These are phyloP conservation scores for Naumovozyma baii DNA, from an alignment of 805 yeast species.

Conservation along the genomic window DNA sequence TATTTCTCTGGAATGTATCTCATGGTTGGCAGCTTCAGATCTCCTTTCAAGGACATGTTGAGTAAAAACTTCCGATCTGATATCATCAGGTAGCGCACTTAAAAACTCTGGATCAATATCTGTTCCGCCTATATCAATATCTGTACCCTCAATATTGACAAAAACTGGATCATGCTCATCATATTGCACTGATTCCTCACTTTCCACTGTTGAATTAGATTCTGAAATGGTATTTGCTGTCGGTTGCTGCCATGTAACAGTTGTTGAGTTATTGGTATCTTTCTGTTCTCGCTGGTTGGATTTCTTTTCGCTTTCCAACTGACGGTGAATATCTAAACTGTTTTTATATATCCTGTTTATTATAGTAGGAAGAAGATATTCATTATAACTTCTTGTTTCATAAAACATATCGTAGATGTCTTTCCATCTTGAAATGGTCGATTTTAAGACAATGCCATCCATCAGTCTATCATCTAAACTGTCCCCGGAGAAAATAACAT, in stretches of 20 bases:
- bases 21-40: constrained; percentile 40
- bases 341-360: constrained; percentile 40
- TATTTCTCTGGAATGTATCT: constrained; percentile 49
- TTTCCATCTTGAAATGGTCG: constrained; percentile 62
- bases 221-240: background rate
- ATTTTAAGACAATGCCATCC: constrained; percentile 28
- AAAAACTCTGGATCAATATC: constrained; percentile 88
- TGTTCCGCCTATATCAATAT: constrained; percentile 79
- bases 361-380: constrained; percentile 34
- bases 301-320: constrained; percentile 22
- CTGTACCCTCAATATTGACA: constrained; percentile 66
- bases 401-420: constrained; percentile 46
- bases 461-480: constrained; percentile 25
- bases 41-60: constrained; percentile 75
- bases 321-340: constrained; percentile 34
- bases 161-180: constrained; percentile 42
- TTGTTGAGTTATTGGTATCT: constrained; percentile 8
- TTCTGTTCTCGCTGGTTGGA: constrained; percentile 19
- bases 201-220: constrained; percentile 5
- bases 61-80: constrained; percentile 84
- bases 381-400: constrained; percentile 32
- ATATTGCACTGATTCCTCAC: constrained; percentile 6
- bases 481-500: constrained; percentile 25
- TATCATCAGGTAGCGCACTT: constrained; percentile 83
- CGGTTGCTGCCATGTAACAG: background rate